Evolutionary conservation across 441 rosid species (phyloP), one percentile per base, ranked within the genome.

Genomic region (Gossypium davidsonii): DNA sequence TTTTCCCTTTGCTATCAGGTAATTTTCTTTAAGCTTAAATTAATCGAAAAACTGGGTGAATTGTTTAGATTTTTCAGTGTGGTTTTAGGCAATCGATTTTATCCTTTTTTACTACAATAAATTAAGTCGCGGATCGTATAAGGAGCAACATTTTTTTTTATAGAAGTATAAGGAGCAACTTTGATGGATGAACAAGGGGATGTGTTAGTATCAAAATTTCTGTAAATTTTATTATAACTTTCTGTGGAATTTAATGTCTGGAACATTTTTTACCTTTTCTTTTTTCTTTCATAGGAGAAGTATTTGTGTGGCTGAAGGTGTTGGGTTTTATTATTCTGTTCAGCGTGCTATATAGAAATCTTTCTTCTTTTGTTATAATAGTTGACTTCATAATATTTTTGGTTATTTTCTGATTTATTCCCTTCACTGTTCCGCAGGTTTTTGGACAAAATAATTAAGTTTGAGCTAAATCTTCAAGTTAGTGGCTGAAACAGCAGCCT

Each of bases 401-500:
- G 42, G 26, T 17, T 72, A 14, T 12, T 55, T 23, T 6, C 37
- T 62, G 71, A 64, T 53, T 59, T 20, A 14, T 65, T 51, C 3
- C 18, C 31, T 20, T 58, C 3, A n/a, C n/a, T 74, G 2, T 11
- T 79, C 57, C 1, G 1, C 64, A 79, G 81, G 78, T 74, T 21
- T 18, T 66, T 21, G 21, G 70, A 46, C 51, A 14, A 14, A 39
- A n/a, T 67, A 49, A 49, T 49, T 49, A 25, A 49, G 55, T 20
- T 77, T 53, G 77, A 68, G 58, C 70, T 51, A 73, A 56, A 60
- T n/a, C 64, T 12, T 57, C 46, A 68, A 57, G 61, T 63, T 71
- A 15, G 15, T 14, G 21, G 72, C 66, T 63, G 76, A 64, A 67
- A 68, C 57, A 20, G 60, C 71, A 23, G 39, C 48, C 67, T 58